Base-by-base conservation (phyloP, 352 stramenopile species). In the Phytophthora pisi region DNA sequence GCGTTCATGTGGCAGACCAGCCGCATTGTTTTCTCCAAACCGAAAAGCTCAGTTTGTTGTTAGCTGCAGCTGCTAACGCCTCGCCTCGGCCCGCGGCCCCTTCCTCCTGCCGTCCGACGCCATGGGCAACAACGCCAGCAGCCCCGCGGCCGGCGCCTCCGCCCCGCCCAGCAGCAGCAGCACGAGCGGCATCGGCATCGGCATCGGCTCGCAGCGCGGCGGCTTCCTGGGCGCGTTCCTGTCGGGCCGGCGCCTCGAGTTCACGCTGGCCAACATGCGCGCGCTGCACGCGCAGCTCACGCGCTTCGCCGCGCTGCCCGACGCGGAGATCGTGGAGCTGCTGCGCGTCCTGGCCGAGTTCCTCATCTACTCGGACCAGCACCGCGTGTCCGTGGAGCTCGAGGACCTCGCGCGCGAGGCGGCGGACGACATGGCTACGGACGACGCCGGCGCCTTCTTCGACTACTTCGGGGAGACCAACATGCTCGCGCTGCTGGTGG, bases 381-480 rank as follows among this genome's bases (percentile, higher is more conserved):
- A 95, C 66, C 81, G 79, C 60, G 61, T 76, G 23, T 66, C 62
- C 1, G 34, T 59, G 31, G 61, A 66, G 15, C 30, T 61, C 7
- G 64, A 75, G 31, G 55, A 68, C 24, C 57, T 40, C 9, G 34
- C 31, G 52, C 36, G 31, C 6, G 51, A 56, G 60, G 51, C 15
- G 70, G 64, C 15, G 34, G 34, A 40, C 10, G 45, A 9, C 23
- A 36, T 31, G 9, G 45, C 23, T 3, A 4, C 36, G 1, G 55
- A 68, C 40, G 55, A 73, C 54, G 75, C 81, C 1, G 86, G 80
- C 47, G 73, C 82, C 56, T 94, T 98, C 57, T 98, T 98, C 74
- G 93, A 98, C 66, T 99, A 98, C 78, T 98, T 99, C 77, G 98
- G 93, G 64, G 95, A 99, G 76, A 98, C 98, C 64, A 98, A 97